Conservation (phyloP, 768 basidiomycete genomes). For the Butyriboletus loyo region DNA sequence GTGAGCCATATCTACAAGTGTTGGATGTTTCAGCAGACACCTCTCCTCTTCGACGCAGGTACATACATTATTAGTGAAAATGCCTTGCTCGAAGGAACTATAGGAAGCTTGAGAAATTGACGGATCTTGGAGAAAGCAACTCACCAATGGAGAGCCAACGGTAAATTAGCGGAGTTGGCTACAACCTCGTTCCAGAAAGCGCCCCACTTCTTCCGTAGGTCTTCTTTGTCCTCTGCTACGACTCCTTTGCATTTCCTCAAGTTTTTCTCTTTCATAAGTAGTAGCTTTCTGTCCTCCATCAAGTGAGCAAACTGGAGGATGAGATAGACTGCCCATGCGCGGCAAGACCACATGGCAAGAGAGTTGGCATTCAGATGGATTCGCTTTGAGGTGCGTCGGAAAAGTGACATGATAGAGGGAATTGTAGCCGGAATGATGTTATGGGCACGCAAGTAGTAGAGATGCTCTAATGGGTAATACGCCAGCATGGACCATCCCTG, state of each 20-base stretch:
- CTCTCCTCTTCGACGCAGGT: not conserved
- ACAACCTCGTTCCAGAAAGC: slow-evolving; percentile 70
- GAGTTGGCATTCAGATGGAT: slow-evolving; percentile 44
- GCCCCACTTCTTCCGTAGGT: slow-evolving; percentile 58
- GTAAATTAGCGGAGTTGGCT: slow-evolving; percentile 74
- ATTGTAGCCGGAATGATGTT: slow-evolving; percentile 57
- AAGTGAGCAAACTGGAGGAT: slow-evolving; percentile 74
- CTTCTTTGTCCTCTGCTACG: slow-evolving; percentile 50
- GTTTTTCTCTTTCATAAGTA: slow-evolving; percentile 52
- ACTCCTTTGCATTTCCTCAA: slow-evolving; percentile 58
- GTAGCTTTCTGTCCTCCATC: slow-evolving; percentile 59
- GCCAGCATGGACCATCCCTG: slow-evolving; percentile 73
- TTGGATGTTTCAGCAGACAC: slow-evolving; percentile 1
- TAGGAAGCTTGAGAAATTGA: slow-evolving; percentile 1
- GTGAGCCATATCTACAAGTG: slow-evolving; percentile 37
- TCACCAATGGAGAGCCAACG: slow-evolving; percentile 82
- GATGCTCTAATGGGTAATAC: slow-evolving; percentile 78
- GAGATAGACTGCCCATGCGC: slow-evolving; percentile 81
- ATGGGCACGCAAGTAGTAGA: slow-evolving; percentile 63
- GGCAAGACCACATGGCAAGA: slow-evolving; percentile 67
- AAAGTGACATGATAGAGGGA: slow-evolving; percentile 41
- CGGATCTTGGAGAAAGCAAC: slow-evolving; percentile 12
- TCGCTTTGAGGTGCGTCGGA: slow-evolving; percentile 40
- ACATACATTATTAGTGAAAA: slow-evolving; percentile 63
- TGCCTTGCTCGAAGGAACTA: slow-evolving; percentile 68